Percentiles rank a stretch among this genome's conserved stretches.
phyloP scores from a whole-genome alignment of 345 rosid species.

The Syzygium jambos region DNA sequence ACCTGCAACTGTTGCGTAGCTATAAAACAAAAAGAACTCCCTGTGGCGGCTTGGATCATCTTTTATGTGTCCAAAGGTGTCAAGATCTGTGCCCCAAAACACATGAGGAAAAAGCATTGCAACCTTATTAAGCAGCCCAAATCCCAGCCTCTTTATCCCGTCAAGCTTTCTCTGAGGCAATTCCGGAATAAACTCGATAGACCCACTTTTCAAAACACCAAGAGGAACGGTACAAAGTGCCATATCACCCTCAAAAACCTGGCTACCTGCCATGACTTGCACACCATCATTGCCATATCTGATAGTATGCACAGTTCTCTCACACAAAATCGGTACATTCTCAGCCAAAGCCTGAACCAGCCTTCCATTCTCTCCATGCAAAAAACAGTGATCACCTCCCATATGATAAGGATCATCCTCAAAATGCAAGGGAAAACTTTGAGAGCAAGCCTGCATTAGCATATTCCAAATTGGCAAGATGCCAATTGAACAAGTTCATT shows the following conservation, averaged over 20 bases:
- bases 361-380: slow-evolving; percentile 91
- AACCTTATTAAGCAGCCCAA: slow-evolving; percentile 92
- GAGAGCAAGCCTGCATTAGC: slow-evolving; percentile 93
- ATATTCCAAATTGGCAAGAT: slow-evolving; percentile 92
- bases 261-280: slow-evolving; percentile 81
- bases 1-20: slow-evolving; percentile 87
- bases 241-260: slow-evolving; percentile 87
- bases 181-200: slow-evolving; percentile 86
- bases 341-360: too few species aligned
- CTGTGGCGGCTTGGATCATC: slow-evolving; percentile 71
- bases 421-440: slow-evolving; percentile 88
- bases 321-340: too few species aligned
- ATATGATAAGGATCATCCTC: slow-evolving; percentile 99
- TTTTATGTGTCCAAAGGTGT: slow-evolving; percentile 91
- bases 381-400: slow-evolving; percentile 98
- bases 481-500: slow-evolving; percentile 85
- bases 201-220: slow-evolving; percentile 86
- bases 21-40: slow-evolving; percentile 90
- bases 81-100: slow-evolving; percentile 94
- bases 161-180: slow-evolving; percentile 98
- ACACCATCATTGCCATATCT: slow-evolving; percentile 89
- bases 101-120: slow-evolving; percentile 92
- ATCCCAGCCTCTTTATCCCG: slow-evolving; percentile 88
- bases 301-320: too few species aligned
- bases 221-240: slow-evolving; percentile 92